A percentile compares a stretch with the other conserved stretches of the same genome.
Conservation (phyloP, 768 basidiomycete genomes). For the Lepiota subincarnata region DNA sequence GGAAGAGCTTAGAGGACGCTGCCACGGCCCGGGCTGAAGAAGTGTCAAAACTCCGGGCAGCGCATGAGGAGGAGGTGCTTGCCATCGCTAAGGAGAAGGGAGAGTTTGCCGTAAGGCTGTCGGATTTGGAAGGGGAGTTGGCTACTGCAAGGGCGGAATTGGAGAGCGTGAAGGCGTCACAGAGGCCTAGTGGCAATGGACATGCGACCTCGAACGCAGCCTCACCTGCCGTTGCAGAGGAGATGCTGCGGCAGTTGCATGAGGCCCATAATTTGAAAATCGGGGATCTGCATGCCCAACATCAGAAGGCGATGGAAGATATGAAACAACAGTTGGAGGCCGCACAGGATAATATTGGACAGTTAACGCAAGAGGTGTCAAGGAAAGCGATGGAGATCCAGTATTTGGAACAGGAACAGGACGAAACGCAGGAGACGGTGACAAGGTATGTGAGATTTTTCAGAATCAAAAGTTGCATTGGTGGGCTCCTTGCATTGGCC, state of each 20-base stretch:
- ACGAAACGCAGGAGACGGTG: constrained; percentile 41
- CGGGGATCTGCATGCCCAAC: constrained; percentile 64
- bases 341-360: constrained; percentile 43
- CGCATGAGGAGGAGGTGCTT: constrained; percentile 59
- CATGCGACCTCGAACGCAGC: constrained; percentile 18
- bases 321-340: constrained; percentile 56
- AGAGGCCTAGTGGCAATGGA: constrained; percentile 54
- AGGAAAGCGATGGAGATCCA: constrained; percentile 80
- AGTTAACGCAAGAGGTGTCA: constrained; percentile 55
- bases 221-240: constrained; percentile 53
- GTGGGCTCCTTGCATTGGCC: constrained; percentile 47
- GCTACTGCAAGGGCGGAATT: constrained; percentile 57
- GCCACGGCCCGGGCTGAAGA: constrained; percentile 70
- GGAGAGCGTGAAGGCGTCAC: constrained; percentile 45
- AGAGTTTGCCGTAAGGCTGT: constrained; percentile 55
- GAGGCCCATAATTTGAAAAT: constrained; percentile 84
- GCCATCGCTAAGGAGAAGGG: constrained; percentile 56
- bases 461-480: constrained; percentile 53
- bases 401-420: constrained; percentile 75
- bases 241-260: constrained; percentile 73
- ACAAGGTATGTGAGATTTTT: constrained; percentile 32
- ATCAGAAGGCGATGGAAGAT: constrained; percentile 53
- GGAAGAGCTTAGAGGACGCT: constrained; percentile 70
- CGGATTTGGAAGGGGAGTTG: constrained; percentile 77
- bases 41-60: constrained; percentile 52